Base-by-base conservation (phyloP, 2,329 filamentous ascomycete species). In the Aspergillus quadricinctus region DNA sequence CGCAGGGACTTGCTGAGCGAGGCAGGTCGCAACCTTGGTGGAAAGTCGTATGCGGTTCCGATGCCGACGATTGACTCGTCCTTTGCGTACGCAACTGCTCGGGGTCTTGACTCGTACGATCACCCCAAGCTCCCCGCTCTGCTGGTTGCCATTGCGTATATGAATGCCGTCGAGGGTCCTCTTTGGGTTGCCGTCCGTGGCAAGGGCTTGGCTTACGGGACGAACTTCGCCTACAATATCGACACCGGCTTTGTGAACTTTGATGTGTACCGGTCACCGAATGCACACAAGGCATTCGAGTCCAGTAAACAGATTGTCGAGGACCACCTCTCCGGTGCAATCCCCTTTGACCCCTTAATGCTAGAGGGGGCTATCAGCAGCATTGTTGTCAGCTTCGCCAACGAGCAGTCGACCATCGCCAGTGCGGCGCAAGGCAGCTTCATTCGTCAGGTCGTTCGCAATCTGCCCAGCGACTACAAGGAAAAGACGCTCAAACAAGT, bases 21-120 rank as follows among this genome's bases (percentile, higher is more conserved):
- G 0, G 85, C 90, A 54, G 94, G 92, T 17, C 81, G 82, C 53
- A 84, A 83, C 6, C 89, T 92, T 0, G 94, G 94, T 14, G 83
- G 84, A 4, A 81, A 89, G 37, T 85, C 88, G 31, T 88, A 90
- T 63, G 83, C 99, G 53, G 84, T 97, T 23, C 92, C 94, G 17
- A 94, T 99, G 86, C 85, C 90, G 0, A 89, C 92, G 0, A 88
- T 97, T 52, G 94, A 99, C 76, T 95, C 90, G 46, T 97, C 92
- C 1, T 97, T 91, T 75, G 88, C 88, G 25, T 84, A 92, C 57
- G 86, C 90, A 65, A 88, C 88, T 10, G 81, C 88, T 2, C 83
- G 83, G 45, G 93, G 93, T 5, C 83, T 93, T 17, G 82, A 84
- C 25, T 90, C 88, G 0, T 92, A 88, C 68, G 80, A 83, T 3